phyloP scores from a whole-genome alignment of 805 yeast species.

The Clavispora phyllophila region DNA sequence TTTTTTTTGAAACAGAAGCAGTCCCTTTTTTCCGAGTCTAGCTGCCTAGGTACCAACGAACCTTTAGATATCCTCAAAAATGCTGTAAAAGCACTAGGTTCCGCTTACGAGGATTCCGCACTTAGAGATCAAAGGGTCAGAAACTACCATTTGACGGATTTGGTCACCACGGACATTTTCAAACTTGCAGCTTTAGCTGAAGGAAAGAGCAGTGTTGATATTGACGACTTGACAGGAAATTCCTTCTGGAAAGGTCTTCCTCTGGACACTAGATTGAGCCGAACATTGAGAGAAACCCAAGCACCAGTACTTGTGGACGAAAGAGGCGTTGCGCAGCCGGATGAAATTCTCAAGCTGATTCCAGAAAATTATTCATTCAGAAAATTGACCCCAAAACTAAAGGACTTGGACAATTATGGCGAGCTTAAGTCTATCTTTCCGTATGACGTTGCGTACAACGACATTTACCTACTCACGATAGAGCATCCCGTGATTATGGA shows the following conservation, averaged over 20 bases:
- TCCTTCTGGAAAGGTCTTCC: neutral
- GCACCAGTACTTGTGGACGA: slow-evolving; percentile 7
- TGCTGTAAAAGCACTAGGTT: slow-evolving; percentile 9
- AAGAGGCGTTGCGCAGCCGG: slow-evolving; percentile 7
- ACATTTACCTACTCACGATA: slow-evolving; percentile 25
- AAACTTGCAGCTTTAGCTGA: slow-evolving; percentile 19
- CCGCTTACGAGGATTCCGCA: slow-evolving; percentile 2
- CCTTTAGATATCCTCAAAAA: slow-evolving; percentile 15
- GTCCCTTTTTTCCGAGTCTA: slow-evolving; percentile 22
- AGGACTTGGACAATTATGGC: slow-evolving; percentile 1
- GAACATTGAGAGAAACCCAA: slow-evolving; percentile 1
- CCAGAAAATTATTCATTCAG: neutral
- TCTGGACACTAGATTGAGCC: neutral
- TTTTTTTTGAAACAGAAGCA: slow-evolving; percentile 25
- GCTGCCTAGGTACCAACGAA: slow-evolving; percentile 19
- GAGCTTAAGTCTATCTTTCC: slow-evolving; percentile 16
- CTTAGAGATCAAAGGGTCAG: slow-evolving; percentile 12
- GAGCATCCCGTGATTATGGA: slow-evolving; percentile 22
- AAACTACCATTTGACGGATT: slow-evolving; percentile 29
- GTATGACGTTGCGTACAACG: slow-evolving; percentile 25
- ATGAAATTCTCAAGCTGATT: neutral
- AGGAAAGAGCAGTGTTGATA: neutral
- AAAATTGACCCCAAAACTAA: neutral
- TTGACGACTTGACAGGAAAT: neutral
- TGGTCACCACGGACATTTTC: slow-evolving; percentile 26